Conservation (phyloP, 768 basidiomycete genomes). For the Mycena amicta region DNA sequence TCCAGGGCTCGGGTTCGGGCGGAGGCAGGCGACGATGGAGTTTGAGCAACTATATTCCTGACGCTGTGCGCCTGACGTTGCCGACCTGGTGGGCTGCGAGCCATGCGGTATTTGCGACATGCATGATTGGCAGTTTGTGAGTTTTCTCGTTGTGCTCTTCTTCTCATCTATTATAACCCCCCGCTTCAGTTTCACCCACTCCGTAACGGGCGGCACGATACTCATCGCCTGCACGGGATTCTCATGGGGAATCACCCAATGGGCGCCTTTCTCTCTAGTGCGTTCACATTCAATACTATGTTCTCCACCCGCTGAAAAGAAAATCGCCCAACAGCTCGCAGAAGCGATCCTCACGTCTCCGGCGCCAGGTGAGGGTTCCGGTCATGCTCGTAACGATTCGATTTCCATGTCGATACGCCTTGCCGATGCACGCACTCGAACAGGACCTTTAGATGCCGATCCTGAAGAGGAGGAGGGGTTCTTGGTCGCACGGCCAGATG, state of each 20-base stretch:
- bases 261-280: conserved; percentile 92
- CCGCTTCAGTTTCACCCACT: conserved; percentile 63
- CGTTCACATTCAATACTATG: conserved; percentile 27
- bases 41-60: conserved; percentile 34
- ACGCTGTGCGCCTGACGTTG: conserved; percentile 58
- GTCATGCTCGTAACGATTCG: not conserved
- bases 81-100: conserved; percentile 78
- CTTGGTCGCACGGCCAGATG: conserved; percentile 8
- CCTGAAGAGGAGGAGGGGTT: conserved; percentile 34
- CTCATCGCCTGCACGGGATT: conserved; percentile 83
- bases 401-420: conserved; percentile 40
- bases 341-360: conserved; percentile 81
- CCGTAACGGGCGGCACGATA: conserved; percentile 69
- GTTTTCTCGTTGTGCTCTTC: conserved; percentile 32
- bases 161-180: not conserved
- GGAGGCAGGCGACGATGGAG: conserved; percentile 22
- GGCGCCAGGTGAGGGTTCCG: conserved; percentile 32
- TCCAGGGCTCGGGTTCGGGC: not conserved
- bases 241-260: conserved; percentile 90
- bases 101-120: conserved; percentile 70
- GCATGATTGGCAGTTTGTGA: conserved; percentile 86
- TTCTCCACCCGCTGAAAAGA: not conserved
- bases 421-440: conserved; percentile 44
- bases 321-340: conserved; percentile 55
- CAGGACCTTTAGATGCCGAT: conserved; percentile 23